These are phyloP conservation scores for Syzygium aromaticum DNA, from an alignment of 345 rosid species.

Conservation along the genomic window DNA sequence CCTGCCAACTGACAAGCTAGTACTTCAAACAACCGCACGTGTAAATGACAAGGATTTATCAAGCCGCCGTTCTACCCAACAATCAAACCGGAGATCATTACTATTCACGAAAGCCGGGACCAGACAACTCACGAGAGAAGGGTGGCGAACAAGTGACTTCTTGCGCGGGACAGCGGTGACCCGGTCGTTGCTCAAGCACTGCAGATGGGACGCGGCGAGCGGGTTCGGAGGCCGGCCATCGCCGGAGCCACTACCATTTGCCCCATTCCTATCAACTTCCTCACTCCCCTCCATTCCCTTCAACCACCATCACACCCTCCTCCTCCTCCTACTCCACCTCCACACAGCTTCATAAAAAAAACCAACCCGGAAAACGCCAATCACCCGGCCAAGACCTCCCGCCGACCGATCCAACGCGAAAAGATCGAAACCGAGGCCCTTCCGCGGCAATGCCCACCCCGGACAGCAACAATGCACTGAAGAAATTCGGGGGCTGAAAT, in stretches of 20 bases:
- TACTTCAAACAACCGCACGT: neutral
- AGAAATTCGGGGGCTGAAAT: neutral
- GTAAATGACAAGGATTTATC: neutral
- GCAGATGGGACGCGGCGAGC: slow-evolving; percentile 14
- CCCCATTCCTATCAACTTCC: slow-evolving; percentile 20
- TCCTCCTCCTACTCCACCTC: neutral
- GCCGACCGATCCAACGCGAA: neutral
- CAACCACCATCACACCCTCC: slow-evolving; percentile 28
- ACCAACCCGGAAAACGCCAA: neutral
- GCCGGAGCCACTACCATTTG: slow-evolving; percentile 41
- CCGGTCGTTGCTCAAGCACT: slow-evolving; percentile 19
- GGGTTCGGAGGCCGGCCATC: slow-evolving; percentile 72
- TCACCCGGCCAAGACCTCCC: neutral
- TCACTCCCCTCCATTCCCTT: slow-evolving; percentile 50
- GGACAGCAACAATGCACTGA: too few species aligned
- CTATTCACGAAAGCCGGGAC: neutral
- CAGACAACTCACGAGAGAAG: slow-evolving; percentile 50
- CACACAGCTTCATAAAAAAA: neutral
- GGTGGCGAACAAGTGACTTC: slow-evolving; percentile 61
- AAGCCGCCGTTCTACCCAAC: neutral
- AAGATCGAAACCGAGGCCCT: neutral
- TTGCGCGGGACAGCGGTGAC: slow-evolving; percentile 24
- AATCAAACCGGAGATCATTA: neutral
- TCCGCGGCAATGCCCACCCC: neutral
- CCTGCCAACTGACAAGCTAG: neutral